A percentile compares a stretch with the other conserved stretches of the same genome.
Evolutionary conservation across 1,284 basidiomycete species (phyloP).

Genomic region (Phaffia rhodozyma): DNA sequence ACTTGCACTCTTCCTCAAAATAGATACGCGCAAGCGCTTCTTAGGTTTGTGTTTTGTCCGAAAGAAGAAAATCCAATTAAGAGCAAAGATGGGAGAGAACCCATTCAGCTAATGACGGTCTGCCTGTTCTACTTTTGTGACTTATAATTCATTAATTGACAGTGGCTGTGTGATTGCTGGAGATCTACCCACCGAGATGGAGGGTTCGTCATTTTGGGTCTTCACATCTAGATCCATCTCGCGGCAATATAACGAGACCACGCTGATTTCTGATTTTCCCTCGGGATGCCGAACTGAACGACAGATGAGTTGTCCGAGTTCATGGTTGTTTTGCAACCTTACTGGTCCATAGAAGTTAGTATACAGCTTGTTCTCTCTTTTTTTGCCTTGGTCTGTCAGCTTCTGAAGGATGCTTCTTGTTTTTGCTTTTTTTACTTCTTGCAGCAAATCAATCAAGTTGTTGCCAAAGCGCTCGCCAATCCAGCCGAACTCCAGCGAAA

Average conservation of each 20-base stretch:
- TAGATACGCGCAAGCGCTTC: constrained; percentile 18
- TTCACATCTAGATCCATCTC: too few relatives aligned
- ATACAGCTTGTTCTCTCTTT: neutral
- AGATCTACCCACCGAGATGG: constrained; percentile 18
- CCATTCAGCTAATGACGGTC: neutral
- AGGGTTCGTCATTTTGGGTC: neutral
- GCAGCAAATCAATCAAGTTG: constrained; percentile 19
- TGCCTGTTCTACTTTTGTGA: neutral
- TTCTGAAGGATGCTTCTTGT: neutral
- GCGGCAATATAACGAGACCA: neutral
- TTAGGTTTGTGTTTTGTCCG: neutral
- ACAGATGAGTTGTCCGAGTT: constrained; percentile 9
- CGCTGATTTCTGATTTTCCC: neutral
- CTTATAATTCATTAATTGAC: neutral
- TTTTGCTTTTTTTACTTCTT: neutral
- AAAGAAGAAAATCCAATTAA: too few relatives aligned
- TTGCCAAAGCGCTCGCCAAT: constrained; percentile 15
- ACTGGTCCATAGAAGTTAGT: constrained; percentile 14
- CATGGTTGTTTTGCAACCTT: constrained; percentile 14
- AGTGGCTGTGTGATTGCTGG: constrained; percentile 18
- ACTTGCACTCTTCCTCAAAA: neutral
- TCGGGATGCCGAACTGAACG: neutral
- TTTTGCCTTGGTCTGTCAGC: neutral
- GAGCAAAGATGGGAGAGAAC: too few relatives aligned
- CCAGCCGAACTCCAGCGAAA: constrained; percentile 19